These are phyloP conservation scores for Debaryomyces psychrophilus DNA, from an alignment of 1,139 yeast genomes.

Conservation along the genomic window DNA sequence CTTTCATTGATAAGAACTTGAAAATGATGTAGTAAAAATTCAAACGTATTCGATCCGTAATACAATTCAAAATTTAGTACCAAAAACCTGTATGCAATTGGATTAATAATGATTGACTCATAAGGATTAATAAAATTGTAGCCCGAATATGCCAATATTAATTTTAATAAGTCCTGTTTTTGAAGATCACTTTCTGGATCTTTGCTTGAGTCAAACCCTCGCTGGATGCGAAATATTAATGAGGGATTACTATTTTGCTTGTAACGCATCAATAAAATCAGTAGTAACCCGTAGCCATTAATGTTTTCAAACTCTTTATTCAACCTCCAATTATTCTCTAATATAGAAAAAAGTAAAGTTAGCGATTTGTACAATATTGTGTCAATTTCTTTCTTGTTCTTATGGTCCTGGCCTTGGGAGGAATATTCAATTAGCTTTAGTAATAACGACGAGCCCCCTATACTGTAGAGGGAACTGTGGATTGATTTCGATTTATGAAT, in stretches of 20 bases:
- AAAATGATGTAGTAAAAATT: constrained; percentile 58
- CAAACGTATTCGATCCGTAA: constrained; percentile 45
- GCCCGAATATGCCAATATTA: constrained; percentile 31
- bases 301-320: constrained; percentile 45
- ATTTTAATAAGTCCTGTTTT: constrained; percentile 20
- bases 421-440: constrained; percentile 35
- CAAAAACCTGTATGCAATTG: constrained; percentile 32
- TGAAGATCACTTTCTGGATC: background rate
- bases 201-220: background rate
- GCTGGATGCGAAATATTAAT: constrained; percentile 20
- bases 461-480: constrained; percentile 34
- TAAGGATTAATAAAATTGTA: constrained; percentile 27
- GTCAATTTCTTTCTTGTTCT: constrained; percentile 19
- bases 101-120: constrained; percentile 36
- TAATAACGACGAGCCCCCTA: constrained; percentile 43
- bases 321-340: constrained; percentile 43
- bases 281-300: constrained; percentile 45
- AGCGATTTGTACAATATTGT: constrained; percentile 27
- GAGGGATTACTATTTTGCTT: constrained; percentile 27
- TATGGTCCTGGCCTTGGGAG: constrained; percentile 16
- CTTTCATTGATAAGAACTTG: constrained; percentile 56
- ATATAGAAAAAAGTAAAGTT: constrained; percentile 28
- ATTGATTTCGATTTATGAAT: constrained; percentile 33
- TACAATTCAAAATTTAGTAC: constrained; percentile 41
- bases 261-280: constrained; percentile 34